These are phyloP conservation scores for Penstemon newberryi DNA, from an alignment of 257 asterid genomes.

Conservation along the genomic window DNA sequence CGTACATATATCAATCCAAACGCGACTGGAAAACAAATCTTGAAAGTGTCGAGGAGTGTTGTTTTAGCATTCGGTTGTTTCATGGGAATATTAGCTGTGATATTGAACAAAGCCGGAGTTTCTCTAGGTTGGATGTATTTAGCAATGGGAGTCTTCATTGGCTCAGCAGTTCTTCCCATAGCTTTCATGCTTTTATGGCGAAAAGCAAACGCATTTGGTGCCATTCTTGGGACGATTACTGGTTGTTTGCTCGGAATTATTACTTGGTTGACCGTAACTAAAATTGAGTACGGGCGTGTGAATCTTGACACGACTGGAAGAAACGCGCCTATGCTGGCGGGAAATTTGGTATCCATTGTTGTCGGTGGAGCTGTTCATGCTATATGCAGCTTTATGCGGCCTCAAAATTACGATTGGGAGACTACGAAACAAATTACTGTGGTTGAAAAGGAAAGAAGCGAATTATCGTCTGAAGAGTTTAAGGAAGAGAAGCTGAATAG, in stretches of 20 bases:
- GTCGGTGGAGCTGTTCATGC: slow-evolving; percentile 82
- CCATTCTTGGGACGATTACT: slow-evolving; percentile 60
- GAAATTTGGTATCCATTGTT: slow-evolving; percentile 79
- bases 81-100: slow-evolving; percentile 86
- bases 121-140: slow-evolving; percentile 96
- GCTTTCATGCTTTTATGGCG: slow-evolving; percentile 91
- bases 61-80: slow-evolving; percentile 71
- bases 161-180: slow-evolving; percentile 87
- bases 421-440: slow-evolving; percentile 71
- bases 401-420: slow-evolving; percentile 86
- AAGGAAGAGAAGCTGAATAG: slow-evolving; percentile 59
- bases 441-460: slow-evolving; percentile 75
- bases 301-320: slow-evolving; percentile 87
- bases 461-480: slow-evolving; percentile 58
- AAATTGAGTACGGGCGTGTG: slow-evolving; percentile 73
- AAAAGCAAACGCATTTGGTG: slow-evolving; percentile 78
- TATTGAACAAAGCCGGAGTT: slow-evolving; percentile 78
- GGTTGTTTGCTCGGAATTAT: slow-evolving; percentile 81
- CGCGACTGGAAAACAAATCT: slow-evolving; percentile 76
- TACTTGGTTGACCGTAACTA: slow-evolving; percentile 79
- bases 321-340: slow-evolving; percentile 92
- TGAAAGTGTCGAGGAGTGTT: slow-evolving; percentile 63
- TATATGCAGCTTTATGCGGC: slow-evolving; percentile 63
- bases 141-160: slow-evolving; percentile 88
- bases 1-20: slow-evolving; percentile 83